Evolutionary conservation across 2,329 filamentous ascomycete genomes (phyloP), one percentile per base, ranked within the genome.

Genomic region (Curvularia sp.): DNA sequence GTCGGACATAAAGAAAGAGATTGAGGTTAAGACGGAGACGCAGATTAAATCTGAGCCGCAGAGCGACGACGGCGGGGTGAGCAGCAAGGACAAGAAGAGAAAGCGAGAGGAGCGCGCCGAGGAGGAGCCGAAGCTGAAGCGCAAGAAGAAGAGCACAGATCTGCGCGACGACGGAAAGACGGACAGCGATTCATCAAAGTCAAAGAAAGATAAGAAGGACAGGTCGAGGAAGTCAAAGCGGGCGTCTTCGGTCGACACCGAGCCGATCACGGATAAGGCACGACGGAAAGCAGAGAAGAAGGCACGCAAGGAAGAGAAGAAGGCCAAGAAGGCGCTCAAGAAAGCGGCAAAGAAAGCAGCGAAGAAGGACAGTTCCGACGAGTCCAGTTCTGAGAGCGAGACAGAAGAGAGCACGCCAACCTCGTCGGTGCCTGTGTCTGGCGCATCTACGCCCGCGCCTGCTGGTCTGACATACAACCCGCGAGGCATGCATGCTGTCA

Each of bases 401-500:
- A 67, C 68, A 30, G 74, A 74, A 5, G 68, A 71, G 4, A 67
- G 68, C 10, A 70, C 76, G 28, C 65, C 72, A 12, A 57, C 67
- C 59, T 57, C 69, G 62, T 58, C 61, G 39, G 23, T 78, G 23
- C 70, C 72, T 38, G 77, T 78, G 2, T 80, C 78, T 21, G 79
- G 77, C 23, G 80, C 80, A 8, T 47, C 80, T 78, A 52, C 80
- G 78, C 45, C 81, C 81, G 27, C 83, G 80, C 28, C 65, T 19
- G 60, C 78, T 77, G 74, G 67, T 1, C 49, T 70, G 21, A 64
- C 57, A 1, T 77, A 75, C 47, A 66, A 61, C 12, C 79, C 83
- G 60, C 81, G 84, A 25, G 87, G 84, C 48, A 85, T 92, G 63
- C 91, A 93, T 74, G 85, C 90, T 53, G 87, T 93, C 46, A 83